Evolutionary conservation across 176 grass and related monocot genomes (phyloP), one percentile per base, ranked within the genome.

Genomic region (Tuctoria greenei): DNA sequence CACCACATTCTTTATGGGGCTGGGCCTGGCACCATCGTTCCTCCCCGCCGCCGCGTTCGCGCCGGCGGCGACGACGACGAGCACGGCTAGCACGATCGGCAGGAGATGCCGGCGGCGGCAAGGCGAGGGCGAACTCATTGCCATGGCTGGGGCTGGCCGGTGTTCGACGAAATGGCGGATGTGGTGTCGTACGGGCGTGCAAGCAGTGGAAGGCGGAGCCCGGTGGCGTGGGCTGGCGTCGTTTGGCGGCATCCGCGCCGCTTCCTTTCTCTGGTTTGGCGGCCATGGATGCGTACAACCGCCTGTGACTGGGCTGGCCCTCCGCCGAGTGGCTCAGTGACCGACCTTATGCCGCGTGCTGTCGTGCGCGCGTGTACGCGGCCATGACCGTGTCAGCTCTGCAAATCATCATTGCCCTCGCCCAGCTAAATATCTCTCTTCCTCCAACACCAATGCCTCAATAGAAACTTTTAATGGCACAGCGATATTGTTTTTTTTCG

Each of bases 1-100:
- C 15, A 97, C 94, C 40, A 93, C 72, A 72, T 85, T 84, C 81
- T 89, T 73, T 50, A 87, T 87, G 0, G 79, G 85, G 46, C 64
- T 86, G 10, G 28, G 44, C 28, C 18, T 46, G 18, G 3, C 36
- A 54, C 18, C 11, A 4, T 18, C 36, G 2, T 18, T 3, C 20
- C 41, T 1, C 0, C 9, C 14, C 38, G 43, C 8, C 0, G 23
- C 62, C 8, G 36, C 76, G 36, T n/a, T n/a, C n/a, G 47, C 64
- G 41, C 25, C 39, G n/a, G 61, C 34, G 15, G 6, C 20, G 49
- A 16, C 27, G 18, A 3, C 16, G 40, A 11, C 10, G 5, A 55
- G 40, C n/a, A 17, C 31, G 6, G 24, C 25, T 12, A 61, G 58
- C 12, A 16, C 12, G 25, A 61, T 5, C 25, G 24, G 23, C 7